Evolutionary conservation across 768 basidiomycete genomes (phyloP).

Genomic region (Lentinula edodes): DNA sequence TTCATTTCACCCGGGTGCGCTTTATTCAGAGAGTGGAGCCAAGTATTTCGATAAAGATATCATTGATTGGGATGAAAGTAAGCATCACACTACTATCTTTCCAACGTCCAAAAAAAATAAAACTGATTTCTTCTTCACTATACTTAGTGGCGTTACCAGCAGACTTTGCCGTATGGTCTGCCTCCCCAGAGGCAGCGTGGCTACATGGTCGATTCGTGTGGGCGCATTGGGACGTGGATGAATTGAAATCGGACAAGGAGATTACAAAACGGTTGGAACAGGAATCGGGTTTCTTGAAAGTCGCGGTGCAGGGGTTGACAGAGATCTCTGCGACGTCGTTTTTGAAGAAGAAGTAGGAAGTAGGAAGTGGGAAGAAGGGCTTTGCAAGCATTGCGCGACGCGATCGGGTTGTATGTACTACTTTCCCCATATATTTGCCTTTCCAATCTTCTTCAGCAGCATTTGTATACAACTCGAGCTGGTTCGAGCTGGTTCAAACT

Average conservation of each 20-base stretch:
- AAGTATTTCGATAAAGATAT: background rate
- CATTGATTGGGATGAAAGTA: background rate
- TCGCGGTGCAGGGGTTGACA: too few species aligned
- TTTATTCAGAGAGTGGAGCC: background rate
- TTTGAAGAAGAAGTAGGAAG: too few species aligned
- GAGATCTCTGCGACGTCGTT: too few species aligned
- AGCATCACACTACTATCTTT: background rate
- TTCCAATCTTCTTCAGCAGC: too few species aligned
- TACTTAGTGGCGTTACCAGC: background rate
- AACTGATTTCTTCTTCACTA: background rate
- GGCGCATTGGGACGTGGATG: background rate
- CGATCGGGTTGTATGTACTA: too few species aligned
- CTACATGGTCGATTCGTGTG: background rate
- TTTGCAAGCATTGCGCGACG: too few species aligned
- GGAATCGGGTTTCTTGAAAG: background rate
- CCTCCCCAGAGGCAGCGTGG: background rate
- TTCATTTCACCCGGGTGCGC: background rate
- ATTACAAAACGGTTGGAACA: background rate
- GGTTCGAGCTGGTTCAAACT: too few species aligned
- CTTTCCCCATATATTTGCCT: too few species aligned
- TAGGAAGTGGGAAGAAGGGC: too few species aligned
- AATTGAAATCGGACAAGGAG: background rate
- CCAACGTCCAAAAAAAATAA: too few species aligned
- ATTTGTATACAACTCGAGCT: too few species aligned
- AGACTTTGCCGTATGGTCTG: background rate